Evolutionary conservation across 2,329 filamentous ascomycete species (phyloP).

Genomic region (Pleoardoris graminearum): DNA sequence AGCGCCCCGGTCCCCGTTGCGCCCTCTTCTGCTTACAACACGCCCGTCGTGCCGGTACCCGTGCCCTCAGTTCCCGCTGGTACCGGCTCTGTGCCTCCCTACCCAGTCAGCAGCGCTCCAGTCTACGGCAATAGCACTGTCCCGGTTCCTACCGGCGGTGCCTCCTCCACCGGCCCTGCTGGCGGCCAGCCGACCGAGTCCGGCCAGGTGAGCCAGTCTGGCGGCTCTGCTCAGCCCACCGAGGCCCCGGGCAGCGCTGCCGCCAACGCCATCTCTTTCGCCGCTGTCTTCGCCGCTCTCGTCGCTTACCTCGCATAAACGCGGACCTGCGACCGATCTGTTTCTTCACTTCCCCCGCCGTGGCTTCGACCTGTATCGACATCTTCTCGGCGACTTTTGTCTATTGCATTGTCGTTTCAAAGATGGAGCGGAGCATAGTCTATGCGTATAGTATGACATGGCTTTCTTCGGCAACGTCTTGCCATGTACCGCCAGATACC

Average conservation of each 20-base stretch:
- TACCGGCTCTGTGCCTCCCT: neutral
- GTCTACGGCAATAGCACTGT: neutral
- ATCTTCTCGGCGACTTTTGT: conserved; percentile 5
- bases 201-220: neutral
- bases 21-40: neutral
- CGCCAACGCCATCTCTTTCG: neutral
- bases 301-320: conserved; percentile 6
- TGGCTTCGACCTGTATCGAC: neutral
- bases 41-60: conserved; percentile 4
- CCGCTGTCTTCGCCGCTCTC: neutral
- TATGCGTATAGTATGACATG: conserved; percentile 1
- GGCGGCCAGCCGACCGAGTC: neutral
- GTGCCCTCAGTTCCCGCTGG: conserved; percentile 11
- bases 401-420: neutral
- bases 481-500: neutral
- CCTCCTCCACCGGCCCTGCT: neutral
- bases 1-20: neutral
- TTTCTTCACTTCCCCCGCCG: conserved; percentile 2
- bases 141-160: neutral
- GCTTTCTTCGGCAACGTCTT: conserved; percentile 1
- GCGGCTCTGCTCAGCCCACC: neutral
- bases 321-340: neutral
- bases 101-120: neutral
- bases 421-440: conserved; percentile 5
- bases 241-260: neutral